phyloP scores from a whole-genome alignment of 2,329 filamentous ascomycete genomes.

The Verticillium isaacii region DNA sequence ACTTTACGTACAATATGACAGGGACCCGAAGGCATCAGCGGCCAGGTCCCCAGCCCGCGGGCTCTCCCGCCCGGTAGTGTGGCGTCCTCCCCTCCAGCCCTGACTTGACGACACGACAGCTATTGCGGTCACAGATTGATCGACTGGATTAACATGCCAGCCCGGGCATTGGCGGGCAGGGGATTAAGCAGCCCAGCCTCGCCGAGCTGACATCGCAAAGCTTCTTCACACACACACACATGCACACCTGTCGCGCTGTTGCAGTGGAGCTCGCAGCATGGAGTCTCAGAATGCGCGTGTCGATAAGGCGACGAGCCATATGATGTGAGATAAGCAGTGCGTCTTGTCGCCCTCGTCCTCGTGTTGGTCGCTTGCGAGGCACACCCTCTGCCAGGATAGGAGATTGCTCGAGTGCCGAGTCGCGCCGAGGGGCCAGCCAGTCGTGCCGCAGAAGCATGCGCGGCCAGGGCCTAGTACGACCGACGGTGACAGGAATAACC shows the following conservation, averaged over 20 bases:
- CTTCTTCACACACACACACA: not conserved
- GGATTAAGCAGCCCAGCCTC: not conserved
- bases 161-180: not conserved
- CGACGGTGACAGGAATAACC: not conserved
- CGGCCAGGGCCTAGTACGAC: not conserved
- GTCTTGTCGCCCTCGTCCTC: not conserved
- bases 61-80: not conserved
- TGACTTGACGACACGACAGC: not conserved
- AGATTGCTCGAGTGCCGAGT: not conserved
- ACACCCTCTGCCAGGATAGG: not conserved
- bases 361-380: not conserved
- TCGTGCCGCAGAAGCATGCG: not conserved
- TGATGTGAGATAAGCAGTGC: not conserved
- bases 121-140: not conserved
- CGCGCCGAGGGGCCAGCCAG: not conserved
- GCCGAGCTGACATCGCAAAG: not conserved
- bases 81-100: not conserved
- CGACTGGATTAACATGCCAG: not conserved
- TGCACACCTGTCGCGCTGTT: not conserved
- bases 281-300: not conserved
- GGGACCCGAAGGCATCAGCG: not conserved
- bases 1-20: not conserved
- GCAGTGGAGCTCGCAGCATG: not conserved
- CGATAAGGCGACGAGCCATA: not conserved
- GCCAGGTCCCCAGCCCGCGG: not conserved